Evolutionary conservation across 2,329 filamentous ascomycete species (phyloP), one percentile per base, ranked within the genome.

Genomic region (Paraphaeosphaeria sporulosa): DNA sequence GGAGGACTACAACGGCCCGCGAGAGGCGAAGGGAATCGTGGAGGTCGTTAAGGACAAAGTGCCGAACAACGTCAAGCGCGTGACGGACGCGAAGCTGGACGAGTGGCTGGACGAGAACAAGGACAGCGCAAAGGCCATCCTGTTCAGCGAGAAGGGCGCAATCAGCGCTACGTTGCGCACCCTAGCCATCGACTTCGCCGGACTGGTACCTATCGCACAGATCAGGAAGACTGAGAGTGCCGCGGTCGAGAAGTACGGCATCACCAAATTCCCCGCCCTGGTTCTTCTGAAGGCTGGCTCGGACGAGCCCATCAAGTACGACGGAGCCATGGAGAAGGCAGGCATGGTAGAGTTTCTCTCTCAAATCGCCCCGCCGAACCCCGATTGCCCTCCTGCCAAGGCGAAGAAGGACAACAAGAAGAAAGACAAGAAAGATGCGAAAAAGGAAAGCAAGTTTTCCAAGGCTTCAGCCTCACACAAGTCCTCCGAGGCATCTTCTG

Each of bases 71-170:
- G 94, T 99, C 46, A 90, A 90, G 75, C 87, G 87, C 63, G 82
- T 97, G 50, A 88, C 89, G 17, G 93, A 96, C 77, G 92, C 91
- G 78, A 90, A 91, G 48, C 72, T 96, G 40, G 89, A 93, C 59
- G 81, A 81, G 13, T 99, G 94, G 86, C 78, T 97, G 52, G 80
- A 81, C 10, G 84, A 86, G 59, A 85, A 86, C 47, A 89, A 88
- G 61, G 86, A 90, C 21, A 86, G 84, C 13, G 87, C 93, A 52
- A 97, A 96, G 82, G 94, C 91, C 0, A 88, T 99, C 36, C 82
- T 99, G 3, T 98, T 99, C 79, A 96, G 92, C 2, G 92, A 97
- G 58, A 99, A 98, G 82, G 93, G 93, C 23, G 90, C 90, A 6
- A 94, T 92, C 0, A 94, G 92, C 74, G 87, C 93, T 12, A 83